Conservation (phyloP, 2,329 filamentous ascomycete genomes). For the Parastagonospora nodorum region DNA sequence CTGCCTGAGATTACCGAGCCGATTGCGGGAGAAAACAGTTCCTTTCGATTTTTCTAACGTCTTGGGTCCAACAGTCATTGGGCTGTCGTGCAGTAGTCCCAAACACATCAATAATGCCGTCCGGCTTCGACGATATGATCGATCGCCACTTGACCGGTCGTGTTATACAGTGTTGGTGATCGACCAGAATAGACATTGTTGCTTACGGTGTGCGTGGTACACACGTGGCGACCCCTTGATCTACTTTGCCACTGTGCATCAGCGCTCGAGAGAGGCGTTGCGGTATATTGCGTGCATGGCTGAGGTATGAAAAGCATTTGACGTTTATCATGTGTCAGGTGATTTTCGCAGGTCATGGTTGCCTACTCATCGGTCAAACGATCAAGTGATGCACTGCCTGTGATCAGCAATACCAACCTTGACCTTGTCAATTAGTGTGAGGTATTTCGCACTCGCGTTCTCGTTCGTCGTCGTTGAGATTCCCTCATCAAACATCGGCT, state of each 20-base stretch:
- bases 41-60: no score
- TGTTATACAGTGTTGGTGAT: neutral
- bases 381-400: neutral
- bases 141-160: no score
- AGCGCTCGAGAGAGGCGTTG: neutral
- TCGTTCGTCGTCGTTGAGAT: neutral
- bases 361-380: neutral
- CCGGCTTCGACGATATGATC: no score
- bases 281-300: neutral
- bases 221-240: slow-evolving; percentile 13
- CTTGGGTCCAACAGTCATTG: no score
- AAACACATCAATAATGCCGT: no score
- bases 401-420: neutral
- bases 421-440: neutral
- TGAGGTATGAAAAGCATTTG: neutral
- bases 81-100: no score
- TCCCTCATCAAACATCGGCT: slow-evolving; percentile 2
- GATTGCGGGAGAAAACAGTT: no score
- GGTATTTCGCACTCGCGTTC: neutral
- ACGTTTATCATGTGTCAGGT: neutral
- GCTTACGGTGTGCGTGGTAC: slow-evolving; percentile 3
- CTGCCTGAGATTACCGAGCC: no score
- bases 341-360: neutral
- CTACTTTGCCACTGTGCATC: slow-evolving; percentile 2
- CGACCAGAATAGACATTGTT: neutral